Conservation (phyloP, 306 rosid genomes). For the Gleditsia sinensis region DNA sequence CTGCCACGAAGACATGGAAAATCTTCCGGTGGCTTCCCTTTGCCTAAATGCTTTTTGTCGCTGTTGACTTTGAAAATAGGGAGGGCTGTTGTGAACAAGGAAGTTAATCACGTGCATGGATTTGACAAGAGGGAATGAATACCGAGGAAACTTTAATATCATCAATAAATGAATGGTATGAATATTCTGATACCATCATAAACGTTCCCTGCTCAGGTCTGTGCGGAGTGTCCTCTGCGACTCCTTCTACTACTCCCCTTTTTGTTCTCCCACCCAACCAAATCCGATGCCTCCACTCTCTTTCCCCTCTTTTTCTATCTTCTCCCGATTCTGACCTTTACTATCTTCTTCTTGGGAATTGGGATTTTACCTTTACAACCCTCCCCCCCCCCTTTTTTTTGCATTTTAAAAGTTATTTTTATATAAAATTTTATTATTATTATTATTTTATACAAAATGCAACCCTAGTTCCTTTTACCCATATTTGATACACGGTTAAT, state of each 20-base stretch:
- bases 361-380: slow-evolving; percentile 17
- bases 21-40: slow-evolving; percentile 20
- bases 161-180: slow-evolving; percentile 39
- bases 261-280: background rate
- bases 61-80: slow-evolving; percentile 47
- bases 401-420: too few relatives aligned
- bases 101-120: slow-evolving; percentile 72
- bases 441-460: too few relatives aligned
- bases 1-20: background rate
- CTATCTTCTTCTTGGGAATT: background rate
- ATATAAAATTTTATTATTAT: too few relatives aligned
- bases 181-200: slow-evolving; percentile 56
- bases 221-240: slow-evolving; percentile 19
- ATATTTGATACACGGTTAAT: too few relatives aligned
- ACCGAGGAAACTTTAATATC: slow-evolving; percentile 39
- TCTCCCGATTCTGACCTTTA: background rate
- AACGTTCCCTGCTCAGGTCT: slow-evolving; percentile 37
- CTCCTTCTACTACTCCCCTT: background rate
- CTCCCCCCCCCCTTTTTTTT: too few relatives aligned
- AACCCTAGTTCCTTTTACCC: too few relatives aligned
- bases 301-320: background rate
- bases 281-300: background rate
- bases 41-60: slow-evolving; percentile 42
- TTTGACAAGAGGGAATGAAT: slow-evolving; percentile 61
- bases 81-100: slow-evolving; percentile 2